phyloP scores from a whole-genome alignment of 352 stramenopile genomes.

The Peronospora tabacina region DNA sequence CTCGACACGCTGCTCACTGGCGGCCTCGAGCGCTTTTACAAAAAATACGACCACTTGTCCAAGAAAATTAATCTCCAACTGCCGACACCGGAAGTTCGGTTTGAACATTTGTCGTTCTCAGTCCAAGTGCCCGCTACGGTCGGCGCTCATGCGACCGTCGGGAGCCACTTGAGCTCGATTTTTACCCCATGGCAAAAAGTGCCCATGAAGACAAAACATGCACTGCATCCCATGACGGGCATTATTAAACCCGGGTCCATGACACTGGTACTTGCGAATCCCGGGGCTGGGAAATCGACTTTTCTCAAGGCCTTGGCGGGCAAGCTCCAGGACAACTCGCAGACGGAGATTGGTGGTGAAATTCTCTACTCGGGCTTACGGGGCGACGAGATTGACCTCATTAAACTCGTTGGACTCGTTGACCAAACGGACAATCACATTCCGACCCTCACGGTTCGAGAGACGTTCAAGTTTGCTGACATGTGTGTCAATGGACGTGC shows the following conservation, averaged over 20 bases:
- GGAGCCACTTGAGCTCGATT: conserved; percentile 10
- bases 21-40: conserved; percentile 71
- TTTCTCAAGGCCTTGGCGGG: conserved; percentile 60
- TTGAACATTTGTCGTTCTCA: conserved; percentile 68
- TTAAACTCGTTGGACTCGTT: conserved; percentile 58
- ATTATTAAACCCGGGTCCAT: conserved; percentile 52
- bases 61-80: conserved; percentile 49
- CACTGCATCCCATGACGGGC: conserved; percentile 58
- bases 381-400: conserved; percentile 40
- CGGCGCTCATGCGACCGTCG: conserved; percentile 17
- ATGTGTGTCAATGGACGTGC: conserved; percentile 74
- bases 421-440: conserved; percentile 85
- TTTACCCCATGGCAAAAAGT: conserved; percentile 46
- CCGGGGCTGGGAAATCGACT: conserved; percentile 48
- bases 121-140: conserved; percentile 42
- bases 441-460: conserved; percentile 87
- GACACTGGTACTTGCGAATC: conserved; percentile 40
- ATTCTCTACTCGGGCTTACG: conserved; percentile 43
- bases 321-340: conserved; percentile 41
- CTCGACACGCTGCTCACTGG: conserved; percentile 59
- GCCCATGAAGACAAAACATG: conserved; percentile 30
- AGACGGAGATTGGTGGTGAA: conserved; percentile 29
- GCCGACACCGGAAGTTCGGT: conserved; percentile 47
- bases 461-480: conserved; percentile 89
- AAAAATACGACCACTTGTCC: conserved; percentile 72